Percentiles rank a stretch among this genome's conserved stretches.
These are phyloP conservation scores for Domatiomyces catenatus DNA, from an alignment of 2,329 filamentous ascomycete genomes.

Conservation along the genomic window DNA sequence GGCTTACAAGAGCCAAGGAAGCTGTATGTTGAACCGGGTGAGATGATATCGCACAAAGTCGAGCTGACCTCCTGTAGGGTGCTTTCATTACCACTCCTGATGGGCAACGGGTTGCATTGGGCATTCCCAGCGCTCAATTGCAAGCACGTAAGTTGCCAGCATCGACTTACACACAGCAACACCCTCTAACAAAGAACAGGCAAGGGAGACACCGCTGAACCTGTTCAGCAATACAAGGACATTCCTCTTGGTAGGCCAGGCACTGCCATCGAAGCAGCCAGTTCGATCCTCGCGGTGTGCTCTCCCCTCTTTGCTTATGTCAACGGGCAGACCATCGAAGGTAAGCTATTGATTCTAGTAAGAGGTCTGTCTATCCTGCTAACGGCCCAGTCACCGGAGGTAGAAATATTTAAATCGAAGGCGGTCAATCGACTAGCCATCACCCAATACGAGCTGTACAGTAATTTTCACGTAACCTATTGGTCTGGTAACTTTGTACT, in stretches of 20 bases:
- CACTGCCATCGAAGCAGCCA: slow-evolving; percentile 64
- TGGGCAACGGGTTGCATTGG: slow-evolving; percentile 58
- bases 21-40: slow-evolving; percentile 27
- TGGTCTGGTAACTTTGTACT: background rate
- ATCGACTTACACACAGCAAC: background rate
- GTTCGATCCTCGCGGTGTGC: slow-evolving; percentile 59
- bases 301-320: slow-evolving; percentile 77
- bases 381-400: background rate
- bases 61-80: background rate
- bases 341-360: background rate
- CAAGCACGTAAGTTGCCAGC: slow-evolving; percentile 19
- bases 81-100: slow-evolving; percentile 63
- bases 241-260: slow-evolving; percentile 67
- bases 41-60: background rate
- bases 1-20: slow-evolving; percentile 73
- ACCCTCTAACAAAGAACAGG: background rate
- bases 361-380: background rate
- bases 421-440: no score
- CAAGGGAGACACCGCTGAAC: slow-evolving; percentile 1
- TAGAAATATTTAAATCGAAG: background rate
- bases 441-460: no score
- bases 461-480: background rate
- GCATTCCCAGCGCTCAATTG: slow-evolving; percentile 51
- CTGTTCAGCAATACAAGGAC: slow-evolving; percentile 39
- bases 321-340: slow-evolving; percentile 44